A percentile compares a stretch with the other conserved stretches of the same genome.
These are phyloP conservation scores for Macroventuria anomochaeta DNA, from an alignment of 2,329 filamentous ascomycete species.

Conservation along the genomic window DNA sequence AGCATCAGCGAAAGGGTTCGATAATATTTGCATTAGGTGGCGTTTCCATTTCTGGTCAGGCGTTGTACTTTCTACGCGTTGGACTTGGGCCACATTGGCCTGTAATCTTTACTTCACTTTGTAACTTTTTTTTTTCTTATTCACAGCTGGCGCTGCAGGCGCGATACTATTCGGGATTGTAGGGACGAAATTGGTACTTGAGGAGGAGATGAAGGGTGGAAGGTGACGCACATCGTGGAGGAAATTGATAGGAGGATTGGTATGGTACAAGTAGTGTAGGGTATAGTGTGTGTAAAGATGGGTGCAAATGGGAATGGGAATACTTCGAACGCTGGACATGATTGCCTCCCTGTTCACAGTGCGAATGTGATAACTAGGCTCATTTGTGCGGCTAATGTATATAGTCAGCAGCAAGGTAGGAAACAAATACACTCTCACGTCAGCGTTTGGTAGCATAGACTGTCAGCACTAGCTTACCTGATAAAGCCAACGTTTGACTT, in stretches of 20 bases:
- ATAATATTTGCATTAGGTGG: conserved; percentile 19
- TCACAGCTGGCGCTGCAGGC: conserved; percentile 9
- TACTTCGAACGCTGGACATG: not conserved
- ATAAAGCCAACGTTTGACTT: no score
- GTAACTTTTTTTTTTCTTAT: conserved; percentile 7
- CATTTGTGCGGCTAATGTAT: not conserved
- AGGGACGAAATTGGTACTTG: not conserved
- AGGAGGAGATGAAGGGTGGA: not conserved
- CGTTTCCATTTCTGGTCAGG: not conserved
- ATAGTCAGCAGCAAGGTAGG: no score
- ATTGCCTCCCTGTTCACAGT: not conserved
- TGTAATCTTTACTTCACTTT: conserved; percentile 18
- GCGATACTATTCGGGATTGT: not conserved
- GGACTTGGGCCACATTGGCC: not conserved
- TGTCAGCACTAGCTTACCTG: no score
- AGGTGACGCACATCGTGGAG: no score
- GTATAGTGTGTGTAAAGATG: conserved; percentile 1
- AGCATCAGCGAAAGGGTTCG: conserved; percentile 13
- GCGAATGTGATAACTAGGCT: not conserved
- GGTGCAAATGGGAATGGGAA: not conserved
- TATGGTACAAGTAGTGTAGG: conserved; percentile 1
- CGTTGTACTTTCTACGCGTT: not conserved
- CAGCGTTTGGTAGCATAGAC: no score
- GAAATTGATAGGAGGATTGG: not conserved
- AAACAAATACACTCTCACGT: no score